Evolutionary conservation across 1,284 basidiomycete genomes (phyloP), one percentile per base, ranked within the genome.

Genomic region (Psilocybe mexicana): DNA sequence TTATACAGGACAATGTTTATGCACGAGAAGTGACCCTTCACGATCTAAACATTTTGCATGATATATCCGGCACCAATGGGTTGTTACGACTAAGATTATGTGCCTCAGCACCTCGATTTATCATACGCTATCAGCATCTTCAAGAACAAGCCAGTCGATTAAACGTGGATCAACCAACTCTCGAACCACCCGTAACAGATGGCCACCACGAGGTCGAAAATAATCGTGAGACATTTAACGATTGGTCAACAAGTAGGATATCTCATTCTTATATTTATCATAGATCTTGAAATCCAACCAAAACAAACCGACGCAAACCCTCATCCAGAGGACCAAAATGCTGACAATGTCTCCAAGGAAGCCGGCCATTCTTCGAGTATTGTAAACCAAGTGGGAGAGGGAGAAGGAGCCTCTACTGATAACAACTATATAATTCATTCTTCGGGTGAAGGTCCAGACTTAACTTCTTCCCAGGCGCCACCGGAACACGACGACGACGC

Each of bases 21-120:
- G 78, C 84, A 8, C 84, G 84, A 52, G 87, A 90, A 73, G 77
- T 88, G 55, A 85, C 84, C 51, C 71, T 92, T 54, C 87, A 92
- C 67, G 88, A 92, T 63, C 74, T 92, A 54, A 85, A 86, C 66
- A 74, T 86, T 38, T 72, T 92, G 42, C 88, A 91, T 67, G 86
- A 89, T 63, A 85, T 81, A 54, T 80, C 83, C 68, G 81, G 81
- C 63, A 68, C 88, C 54, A 62, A 72, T 61, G 90, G 89, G 23
- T 85, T 87, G 12, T 77, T 92, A 55, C 85, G 85, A 53, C 72
- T 90, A 53, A 79, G 77, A 52, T 70, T 92, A 48, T 80, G 78
- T 55, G 69, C 77, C 1, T 66, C 72, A 44, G 61, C 72, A 1
- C 84, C 88, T 38, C 80, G 90, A 52, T 92, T 92, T 62, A 86